Percentiles rank a stretch among this genome's conserved stretches.
Evolutionary conservation across 2,329 filamentous ascomycete species (phyloP).

Genomic region (Venturia carpophila): DNA sequence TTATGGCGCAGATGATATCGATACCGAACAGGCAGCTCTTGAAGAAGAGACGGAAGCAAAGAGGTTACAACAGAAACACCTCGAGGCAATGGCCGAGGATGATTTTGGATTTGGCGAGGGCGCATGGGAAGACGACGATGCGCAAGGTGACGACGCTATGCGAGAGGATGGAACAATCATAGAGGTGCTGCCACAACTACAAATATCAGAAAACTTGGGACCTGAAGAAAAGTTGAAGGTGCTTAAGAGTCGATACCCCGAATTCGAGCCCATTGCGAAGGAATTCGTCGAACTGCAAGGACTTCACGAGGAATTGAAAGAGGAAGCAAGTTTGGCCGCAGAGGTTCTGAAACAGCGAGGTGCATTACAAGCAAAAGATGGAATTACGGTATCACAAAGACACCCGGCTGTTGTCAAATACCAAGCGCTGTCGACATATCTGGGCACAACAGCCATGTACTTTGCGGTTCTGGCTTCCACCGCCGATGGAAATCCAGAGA

Average conservation of each 20-base stretch:
- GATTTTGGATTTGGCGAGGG: constrained; percentile 91
- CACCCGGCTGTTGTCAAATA: constrained; percentile 52
- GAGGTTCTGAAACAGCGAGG: constrained; percentile 25
- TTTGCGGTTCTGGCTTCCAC: constrained; percentile 88
- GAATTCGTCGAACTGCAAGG: constrained; percentile 68
- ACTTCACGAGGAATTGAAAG: constrained; percentile 50
- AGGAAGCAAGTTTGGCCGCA: constrained; percentile 52
- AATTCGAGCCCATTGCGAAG: constrained; percentile 77
- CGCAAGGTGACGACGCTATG: constrained; percentile 36
- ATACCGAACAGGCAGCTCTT: constrained; percentile 65
- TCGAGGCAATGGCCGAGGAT: constrained; percentile 79
- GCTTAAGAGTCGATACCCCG: constrained; percentile 75
- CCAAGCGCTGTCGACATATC: constrained; percentile 74
- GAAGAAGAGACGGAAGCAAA: constrained; percentile 90
- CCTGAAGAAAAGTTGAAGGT: constrained; percentile 67
- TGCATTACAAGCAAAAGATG: constrained; percentile 15
- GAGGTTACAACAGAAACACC: constrained; percentile 80
- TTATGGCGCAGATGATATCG: constrained; percentile 76
- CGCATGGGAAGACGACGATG: constrained; percentile 64
- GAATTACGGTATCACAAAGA: neutral
- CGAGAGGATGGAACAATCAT: constrained; percentile 55
- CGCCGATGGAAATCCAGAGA: constrained; percentile 49
- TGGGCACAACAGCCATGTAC: constrained; percentile 84
- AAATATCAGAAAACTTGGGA: constrained; percentile 72
- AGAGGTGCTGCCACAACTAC: constrained; percentile 75